phyloP scores from a whole-genome alignment of 108 stramenopile species.

The Stephanodiscus minutulus region DNA sequence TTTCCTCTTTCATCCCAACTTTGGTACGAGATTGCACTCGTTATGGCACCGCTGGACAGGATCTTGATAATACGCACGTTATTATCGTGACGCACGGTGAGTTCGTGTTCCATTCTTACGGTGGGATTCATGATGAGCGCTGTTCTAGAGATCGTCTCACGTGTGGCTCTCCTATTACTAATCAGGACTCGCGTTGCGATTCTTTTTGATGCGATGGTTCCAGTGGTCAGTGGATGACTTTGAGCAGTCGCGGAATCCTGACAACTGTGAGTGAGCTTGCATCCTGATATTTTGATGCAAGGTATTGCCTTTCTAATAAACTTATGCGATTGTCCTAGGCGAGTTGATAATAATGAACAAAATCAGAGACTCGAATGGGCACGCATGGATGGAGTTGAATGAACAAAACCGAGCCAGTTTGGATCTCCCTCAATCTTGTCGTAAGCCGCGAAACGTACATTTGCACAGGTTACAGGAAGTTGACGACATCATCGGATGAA shows the following conservation, averaged over 20 bases:
- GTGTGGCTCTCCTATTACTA: not conserved
- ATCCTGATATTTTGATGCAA: too few relatives aligned
- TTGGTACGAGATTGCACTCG: constrained; percentile 70
- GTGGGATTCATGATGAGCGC: not conserved
- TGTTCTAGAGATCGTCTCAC: not conserved
- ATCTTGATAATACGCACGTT: constrained; percentile 58
- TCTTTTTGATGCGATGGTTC: constrained; percentile 88
- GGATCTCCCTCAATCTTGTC: constrained; percentile 33
- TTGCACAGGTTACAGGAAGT: constrained; percentile 30
- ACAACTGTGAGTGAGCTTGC: constrained; percentile 67
- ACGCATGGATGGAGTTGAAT: constrained; percentile 42
- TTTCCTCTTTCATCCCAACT: constrained; percentile 69
- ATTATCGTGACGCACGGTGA: constrained; percentile 84
- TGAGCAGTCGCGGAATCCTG: constrained; percentile 77
- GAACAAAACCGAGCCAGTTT: constrained; percentile 26
- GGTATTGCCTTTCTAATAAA: not conserved
- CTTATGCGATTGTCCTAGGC: not conserved
- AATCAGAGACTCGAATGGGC: constrained; percentile 29
- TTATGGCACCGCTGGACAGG: constrained; percentile 28
- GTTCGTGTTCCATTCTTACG: not conserved
- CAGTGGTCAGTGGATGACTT: constrained; percentile 85
- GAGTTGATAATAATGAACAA: constrained; percentile 75
- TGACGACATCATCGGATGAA: not conserved
- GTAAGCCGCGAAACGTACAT: constrained; percentile 40
- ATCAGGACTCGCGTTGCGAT: constrained; percentile 61